Conservation (phyloP, 805 yeast genomes). For the Candida hispaniensis region DNA sequence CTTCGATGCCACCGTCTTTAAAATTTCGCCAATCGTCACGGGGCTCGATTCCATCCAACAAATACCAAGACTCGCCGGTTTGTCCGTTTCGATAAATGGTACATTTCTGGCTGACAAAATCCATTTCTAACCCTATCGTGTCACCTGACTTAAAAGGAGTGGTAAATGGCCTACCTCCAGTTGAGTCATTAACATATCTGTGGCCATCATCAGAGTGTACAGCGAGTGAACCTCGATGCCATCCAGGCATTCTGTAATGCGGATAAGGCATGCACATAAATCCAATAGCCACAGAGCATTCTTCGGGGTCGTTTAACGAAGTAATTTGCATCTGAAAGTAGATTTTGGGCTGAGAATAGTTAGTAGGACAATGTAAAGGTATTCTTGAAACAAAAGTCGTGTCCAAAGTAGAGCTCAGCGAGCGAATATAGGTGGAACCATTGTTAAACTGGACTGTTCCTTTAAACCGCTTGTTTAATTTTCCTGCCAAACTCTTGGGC, state of each 20-base stretch:
- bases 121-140: slow-evolving; percentile 24
- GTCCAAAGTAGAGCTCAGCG: slow-evolving; percentile 17
- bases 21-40: slow-evolving; percentile 17
- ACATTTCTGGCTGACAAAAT: slow-evolving; percentile 19
- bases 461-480: slow-evolving; percentile 17
- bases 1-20: slow-evolving; percentile 20
- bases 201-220: slow-evolving; percentile 26
- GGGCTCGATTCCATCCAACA: slow-evolving; percentile 18
- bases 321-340: slow-evolving; percentile 24
- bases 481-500: slow-evolving; percentile 10
- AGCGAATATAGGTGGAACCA: slow-evolving; percentile 18
- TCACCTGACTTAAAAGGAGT: slow-evolving; percentile 20
- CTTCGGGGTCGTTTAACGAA: slow-evolving; percentile 19
- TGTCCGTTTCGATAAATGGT: slow-evolving; percentile 21
- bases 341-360: slow-evolving; percentile 13
- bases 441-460: slow-evolving; percentile 18
- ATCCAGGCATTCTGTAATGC: slow-evolving; percentile 25
- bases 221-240: slow-evolving; percentile 26
- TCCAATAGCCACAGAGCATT: slow-evolving; percentile 23
- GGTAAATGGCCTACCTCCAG: slow-evolving; percentile 21
- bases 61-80: slow-evolving; percentile 22
- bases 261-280: slow-evolving; percentile 25
- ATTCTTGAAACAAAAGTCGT: slow-evolving; percentile 18
- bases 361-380: slow-evolving; percentile 19
- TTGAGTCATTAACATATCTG: slow-evolving; percentile 22